phyloP scores from a whole-genome alignment of 2,329 filamentous ascomycete species.

The Sarocladiaceae sp. region DNA sequence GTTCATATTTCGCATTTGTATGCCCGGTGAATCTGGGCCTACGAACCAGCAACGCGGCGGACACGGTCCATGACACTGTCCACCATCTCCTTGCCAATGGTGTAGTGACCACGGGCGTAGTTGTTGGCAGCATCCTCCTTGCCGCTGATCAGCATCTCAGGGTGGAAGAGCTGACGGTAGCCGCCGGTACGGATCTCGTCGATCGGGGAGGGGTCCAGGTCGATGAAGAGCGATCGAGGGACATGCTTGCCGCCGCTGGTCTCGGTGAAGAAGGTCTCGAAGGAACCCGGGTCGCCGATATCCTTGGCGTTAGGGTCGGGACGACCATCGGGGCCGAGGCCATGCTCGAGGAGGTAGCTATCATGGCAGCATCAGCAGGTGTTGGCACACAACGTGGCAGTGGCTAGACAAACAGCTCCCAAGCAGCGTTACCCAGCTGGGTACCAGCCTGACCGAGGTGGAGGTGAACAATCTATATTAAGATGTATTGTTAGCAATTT shows the following conservation, averaged over 20 bases:
- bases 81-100: constrained; percentile 70
- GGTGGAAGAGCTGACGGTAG: constrained; percentile 67
- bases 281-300: constrained; percentile 55
- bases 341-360: constrained; percentile 68
- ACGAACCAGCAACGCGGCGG: constrained; percentile 60
- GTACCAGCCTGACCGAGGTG: constrained; percentile 64
- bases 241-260: constrained; percentile 67
- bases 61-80: constrained; percentile 64
- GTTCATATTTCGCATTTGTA: background rate
- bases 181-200: constrained; percentile 65
- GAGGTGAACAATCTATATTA: constrained; percentile 52
- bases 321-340: constrained; percentile 58
- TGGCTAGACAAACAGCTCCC: constrained; percentile 60
- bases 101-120: constrained; percentile 71
- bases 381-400: constrained; percentile 10
- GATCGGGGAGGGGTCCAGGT: constrained; percentile 66
- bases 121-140: constrained; percentile 76
- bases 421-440: constrained; percentile 69
- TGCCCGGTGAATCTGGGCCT: too few species aligned
- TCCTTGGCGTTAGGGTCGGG: constrained; percentile 56
- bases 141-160: constrained; percentile 64
- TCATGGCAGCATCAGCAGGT: constrained; percentile 18
- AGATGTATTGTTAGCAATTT: constrained; percentile 11
- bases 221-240: constrained; percentile 65
- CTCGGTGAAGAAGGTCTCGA: constrained; percentile 70